These are phyloP conservation scores for Colletotrichum eleusines DNA, from an alignment of 2,329 filamentous ascomycete species.

Conservation along the genomic window DNA sequence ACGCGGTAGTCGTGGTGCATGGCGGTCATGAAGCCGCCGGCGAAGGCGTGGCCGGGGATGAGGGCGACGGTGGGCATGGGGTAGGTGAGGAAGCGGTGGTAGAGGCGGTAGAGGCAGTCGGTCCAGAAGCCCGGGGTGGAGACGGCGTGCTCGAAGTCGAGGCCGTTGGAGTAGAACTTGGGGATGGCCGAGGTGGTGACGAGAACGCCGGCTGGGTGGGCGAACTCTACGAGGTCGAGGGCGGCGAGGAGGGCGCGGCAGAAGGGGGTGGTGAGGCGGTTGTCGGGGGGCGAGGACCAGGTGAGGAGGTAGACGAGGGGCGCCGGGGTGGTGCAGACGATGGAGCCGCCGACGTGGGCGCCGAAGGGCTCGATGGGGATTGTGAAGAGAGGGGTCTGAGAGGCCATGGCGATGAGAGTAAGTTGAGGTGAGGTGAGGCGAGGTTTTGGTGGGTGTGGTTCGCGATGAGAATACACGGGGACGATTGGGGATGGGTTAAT, in stretches of 20 bases:
- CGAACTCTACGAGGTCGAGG: constrained; percentile 80
- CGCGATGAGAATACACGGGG: neutral
- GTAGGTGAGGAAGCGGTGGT: constrained; percentile 70
- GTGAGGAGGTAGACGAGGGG: constrained; percentile 78
- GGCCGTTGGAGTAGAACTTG: constrained; percentile 87
- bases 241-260: constrained; percentile 76
- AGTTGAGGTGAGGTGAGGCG: neutral
- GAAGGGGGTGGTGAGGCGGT: constrained; percentile 78
- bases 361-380: constrained; percentile 65
- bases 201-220: constrained; percentile 74
- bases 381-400: constrained; percentile 63
- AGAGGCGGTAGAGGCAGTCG: constrained; percentile 72
- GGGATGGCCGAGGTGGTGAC: constrained; percentile 78
- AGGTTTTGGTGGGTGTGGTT: neutral
- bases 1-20: constrained; percentile 89
- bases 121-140: constrained; percentile 72
- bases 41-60: constrained; percentile 84
- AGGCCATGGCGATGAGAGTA: constrained; percentile 45
- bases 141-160: constrained; percentile 79
- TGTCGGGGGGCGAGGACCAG: constrained; percentile 79
- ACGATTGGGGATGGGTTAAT: too few species aligned
- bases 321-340: constrained; percentile 72
- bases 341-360: constrained; percentile 64
- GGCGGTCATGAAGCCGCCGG: constrained; percentile 83
- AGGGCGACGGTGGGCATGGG: constrained; percentile 88